Percentiles rank a stretch among this genome's conserved stretches.
phyloP scores from a whole-genome alignment of 345 rosid genomes.

The Rhodamnia argentea region DNA sequence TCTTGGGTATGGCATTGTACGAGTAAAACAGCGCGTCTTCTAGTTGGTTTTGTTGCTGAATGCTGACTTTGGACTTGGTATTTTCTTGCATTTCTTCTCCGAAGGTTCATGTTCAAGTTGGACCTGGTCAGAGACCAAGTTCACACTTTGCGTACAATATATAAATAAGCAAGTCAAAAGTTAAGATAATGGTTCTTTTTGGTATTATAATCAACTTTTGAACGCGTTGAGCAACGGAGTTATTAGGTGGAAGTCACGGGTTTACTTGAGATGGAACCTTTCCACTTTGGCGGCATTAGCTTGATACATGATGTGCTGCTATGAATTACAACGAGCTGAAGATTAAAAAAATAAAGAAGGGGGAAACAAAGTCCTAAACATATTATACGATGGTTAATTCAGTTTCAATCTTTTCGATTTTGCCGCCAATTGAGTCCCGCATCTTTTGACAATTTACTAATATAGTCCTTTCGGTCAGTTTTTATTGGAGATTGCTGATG shows the following conservation, averaged over 20 bases:
- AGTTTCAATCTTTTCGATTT: rapidly evolving
- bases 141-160: not conserved
- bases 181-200: not conserved
- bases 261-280: not conserved
- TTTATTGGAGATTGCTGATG: rapidly evolving
- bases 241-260: not conserved
- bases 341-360: not conserved
- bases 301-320: no score
- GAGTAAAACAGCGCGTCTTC: conserved; percentile 2
- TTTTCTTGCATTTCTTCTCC: not conserved
- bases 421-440: not conserved
- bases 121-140: not conserved
- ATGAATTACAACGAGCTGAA: no score
- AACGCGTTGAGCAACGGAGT: not conserved
- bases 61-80: not conserved
- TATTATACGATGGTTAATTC: not conserved
- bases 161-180: not conserved
- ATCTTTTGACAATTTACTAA: not conserved
- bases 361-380: not conserved
- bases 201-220: not conserved
- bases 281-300: not conserved
- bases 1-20: not conserved
- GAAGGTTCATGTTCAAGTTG: not conserved
- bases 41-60: not conserved
- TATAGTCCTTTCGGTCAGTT: not conserved